phyloP scores from a whole-genome alignment of 345 rosid species.

The Populus pruinosa region DNA sequence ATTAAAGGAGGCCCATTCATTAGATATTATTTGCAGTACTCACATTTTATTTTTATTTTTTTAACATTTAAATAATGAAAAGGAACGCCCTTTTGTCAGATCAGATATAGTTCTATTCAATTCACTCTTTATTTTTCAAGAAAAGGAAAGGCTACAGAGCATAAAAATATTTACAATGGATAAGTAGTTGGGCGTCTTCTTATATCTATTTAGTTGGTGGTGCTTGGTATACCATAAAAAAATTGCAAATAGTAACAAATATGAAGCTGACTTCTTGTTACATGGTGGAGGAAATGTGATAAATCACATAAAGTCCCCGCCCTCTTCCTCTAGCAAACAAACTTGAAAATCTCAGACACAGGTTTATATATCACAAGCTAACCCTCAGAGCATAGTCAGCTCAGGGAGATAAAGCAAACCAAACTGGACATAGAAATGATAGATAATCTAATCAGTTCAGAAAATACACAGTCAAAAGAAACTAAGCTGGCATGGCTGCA shows the following conservation, averaged over 20 bases:
- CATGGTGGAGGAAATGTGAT: neutral
- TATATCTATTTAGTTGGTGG: neutral
- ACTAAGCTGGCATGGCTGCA: neutral
- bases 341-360: neutral
- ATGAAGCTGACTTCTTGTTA: neutral
- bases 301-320: neutral
- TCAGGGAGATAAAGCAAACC: neutral
- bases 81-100: neutral
- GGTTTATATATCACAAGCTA: neutral
- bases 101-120: neutral
- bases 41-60: neutral
- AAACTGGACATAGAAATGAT: neutral
- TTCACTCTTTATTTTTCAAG: neutral
- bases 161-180: neutral
- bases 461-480: neutral
- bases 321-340: neutral
- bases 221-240: neutral
- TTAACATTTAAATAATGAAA: neutral
- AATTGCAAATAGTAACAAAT: neutral
- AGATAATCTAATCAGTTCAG: neutral
- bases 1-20: conserved; percentile 1
- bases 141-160: neutral
- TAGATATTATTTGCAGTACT: neutral
- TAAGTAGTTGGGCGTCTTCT: neutral
- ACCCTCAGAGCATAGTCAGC: neutral